Evolutionary conservation across 257 asterid species (phyloP), one percentile per base, ranked within the genome.

Genomic region (Scutellaria galericulata): DNA sequence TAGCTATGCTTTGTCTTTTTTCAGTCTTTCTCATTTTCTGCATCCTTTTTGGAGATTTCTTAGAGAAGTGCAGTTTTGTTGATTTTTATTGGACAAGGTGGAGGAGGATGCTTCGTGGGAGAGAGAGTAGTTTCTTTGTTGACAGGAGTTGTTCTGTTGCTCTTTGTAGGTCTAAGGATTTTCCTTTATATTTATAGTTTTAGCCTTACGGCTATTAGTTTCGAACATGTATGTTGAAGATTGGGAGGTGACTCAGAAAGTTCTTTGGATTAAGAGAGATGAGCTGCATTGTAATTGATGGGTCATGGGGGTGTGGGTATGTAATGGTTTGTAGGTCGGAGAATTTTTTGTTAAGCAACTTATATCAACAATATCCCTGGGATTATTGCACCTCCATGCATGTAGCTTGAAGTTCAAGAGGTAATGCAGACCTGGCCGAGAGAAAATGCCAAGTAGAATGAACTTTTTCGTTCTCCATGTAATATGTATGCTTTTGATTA

Each of bases 391-490:
- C 45, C 27, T 46, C 58, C 44, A 46, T 20, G 22, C 63, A 5
- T 66, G 45, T 66, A 48, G 37, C 63, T 35, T 52, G 7, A 52
- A 37, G 63, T 46, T 45, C 42, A 39, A 9, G 48, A 51, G 60
- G 48, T 35, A 20, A 45, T 20, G 14, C 54, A 42, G 42, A 64
- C 41, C 66, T 39, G 66, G 48, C 7, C 3, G 15, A 60, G 27
- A 60, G n/a, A 60, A 60, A 60, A 37, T 39, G 24, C 65, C 39
- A 40, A 20, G 5, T 4, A 14, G 3, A 65, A 45, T 20, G 4
- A 24, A 57, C 15, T 11, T 24, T 46, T 45, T 11, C 27, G 18
- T 10, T 24, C 40, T 11, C 55, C 37, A 5, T 63, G 18, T 18
- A 18, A 18, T 18, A 18, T 18, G 14, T 41, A 15, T 15, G 66